Evolutionary conservation across 2,329 filamentous ascomycete species (phyloP), one percentile per base, ranked within the genome.

Genomic region (Cercospora nicotianae): DNA sequence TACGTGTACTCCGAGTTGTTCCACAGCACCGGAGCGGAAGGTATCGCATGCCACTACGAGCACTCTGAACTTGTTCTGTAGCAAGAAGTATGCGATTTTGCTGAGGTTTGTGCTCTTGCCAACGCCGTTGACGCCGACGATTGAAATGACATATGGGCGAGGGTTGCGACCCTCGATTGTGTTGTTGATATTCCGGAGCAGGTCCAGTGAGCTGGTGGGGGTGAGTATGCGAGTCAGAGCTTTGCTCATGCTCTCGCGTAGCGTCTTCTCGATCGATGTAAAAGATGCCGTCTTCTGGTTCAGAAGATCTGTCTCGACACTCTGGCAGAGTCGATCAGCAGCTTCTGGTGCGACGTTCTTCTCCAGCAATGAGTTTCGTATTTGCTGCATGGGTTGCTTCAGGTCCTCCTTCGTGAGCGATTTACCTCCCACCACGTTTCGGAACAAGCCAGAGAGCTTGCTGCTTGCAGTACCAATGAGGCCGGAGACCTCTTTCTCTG

Each of bases 271-370:
- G 76, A 96, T 78, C 57, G 72, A 76, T 79, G 97, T 94, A 79
- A 98, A 99, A 77, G 85, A 96, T 53, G 88, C 92, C 0, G 95
- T 99, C 83, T 94, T 97, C 73, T 94, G 90, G 30, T 95, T 94
- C 18, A 97, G 81, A 28, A 99, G 84, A 77, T 97, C 94, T 75
- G 91, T 90, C 79, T 97, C 91, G 6, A 99, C 94, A 62, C 93
- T 93, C 70, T 96, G 90, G 78, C 94, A 97, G 51, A 99, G 83
- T 63, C 95, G 91, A 33, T 97, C 87, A 1, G 94, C 95, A 16
- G 95, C 95, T 83, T 98, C 95, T 63, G 92, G 91, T 0, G 95
- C 95, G 30, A 99, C 94, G 75, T 99, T 99, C 84, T 99, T 99
- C 81, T 91, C 90, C 68, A 99, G 82, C 6, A 99, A 84, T 79